phyloP scores from a whole-genome alignment of 495 filamentous ascomycete species.

The Platismatia glauca region DNA sequence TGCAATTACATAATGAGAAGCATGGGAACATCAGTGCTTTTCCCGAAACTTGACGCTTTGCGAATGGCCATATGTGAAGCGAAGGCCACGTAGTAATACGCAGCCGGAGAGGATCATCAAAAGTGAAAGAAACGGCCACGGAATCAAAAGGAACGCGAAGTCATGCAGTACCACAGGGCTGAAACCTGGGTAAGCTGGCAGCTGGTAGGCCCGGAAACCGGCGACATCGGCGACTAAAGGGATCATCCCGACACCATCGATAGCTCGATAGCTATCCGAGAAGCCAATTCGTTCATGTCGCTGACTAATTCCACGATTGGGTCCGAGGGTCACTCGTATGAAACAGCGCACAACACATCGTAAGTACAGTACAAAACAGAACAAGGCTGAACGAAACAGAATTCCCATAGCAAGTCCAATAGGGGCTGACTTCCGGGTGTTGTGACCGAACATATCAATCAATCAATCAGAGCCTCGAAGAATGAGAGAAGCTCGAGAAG shows the following conservation, averaged over 20 bases:
- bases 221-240: background rate
- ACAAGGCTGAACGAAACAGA: too few species aligned
- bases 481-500: too few species aligned
- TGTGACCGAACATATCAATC: too few species aligned
- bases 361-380: too few species aligned
- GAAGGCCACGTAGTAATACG: conserved; percentile 7
- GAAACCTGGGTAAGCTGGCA: too few species aligned
- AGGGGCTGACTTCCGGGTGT: too few species aligned
- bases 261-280: conserved; percentile 1
- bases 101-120: background rate
- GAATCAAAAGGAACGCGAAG: background rate
- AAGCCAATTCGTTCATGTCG: conserved; percentile 4
- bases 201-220: too few species aligned
- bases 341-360: too few species aligned
- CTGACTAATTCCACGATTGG: background rate
- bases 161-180: background rate
- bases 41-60: conserved; percentile 6
- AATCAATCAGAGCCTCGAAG: too few species aligned
- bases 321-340: too few species aligned
- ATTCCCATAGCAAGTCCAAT: too few species aligned
- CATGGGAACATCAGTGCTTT: background rate
- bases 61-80: conserved; percentile 2
- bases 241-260: conserved; percentile 1
- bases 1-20: conserved; percentile 11
- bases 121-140: background rate